Conservation (phyloP, 306 rosid species). For the Lathyrus tuberosus region DNA sequence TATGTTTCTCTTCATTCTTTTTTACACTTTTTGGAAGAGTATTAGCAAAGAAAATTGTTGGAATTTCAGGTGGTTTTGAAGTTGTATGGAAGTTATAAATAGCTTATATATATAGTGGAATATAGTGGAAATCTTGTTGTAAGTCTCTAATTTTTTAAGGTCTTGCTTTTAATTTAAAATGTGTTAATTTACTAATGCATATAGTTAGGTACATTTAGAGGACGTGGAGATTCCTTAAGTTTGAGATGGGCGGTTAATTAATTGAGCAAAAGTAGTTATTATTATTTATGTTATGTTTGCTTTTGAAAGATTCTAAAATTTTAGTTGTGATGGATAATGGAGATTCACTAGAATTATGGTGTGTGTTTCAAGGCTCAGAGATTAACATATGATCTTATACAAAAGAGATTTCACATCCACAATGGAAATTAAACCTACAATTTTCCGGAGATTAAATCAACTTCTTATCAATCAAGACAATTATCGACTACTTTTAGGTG, state of each 20-base stretch:
- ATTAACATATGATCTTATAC: too few relatives aligned
- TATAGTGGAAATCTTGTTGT: conserved; percentile 40
- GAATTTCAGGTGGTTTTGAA: conserved; percentile 40
- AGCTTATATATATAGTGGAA: conserved; percentile 43
- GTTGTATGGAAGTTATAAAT: conserved; percentile 47
- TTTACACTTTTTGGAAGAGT: conserved; percentile 1
- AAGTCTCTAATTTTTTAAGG: conserved; percentile 21
- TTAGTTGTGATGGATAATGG: too few relatives aligned
- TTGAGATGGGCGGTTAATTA: conserved; percentile 23
- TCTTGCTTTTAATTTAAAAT: conserved; percentile 13
- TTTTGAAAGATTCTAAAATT: background rate
- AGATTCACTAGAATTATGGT: too few relatives aligned
- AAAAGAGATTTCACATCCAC: too few relatives aligned
- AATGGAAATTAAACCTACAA: too few relatives aligned
- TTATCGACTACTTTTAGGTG: too few relatives aligned
- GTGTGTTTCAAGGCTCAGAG: too few relatives aligned
- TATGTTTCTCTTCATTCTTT: conserved; percentile 51
- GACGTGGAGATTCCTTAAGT: conserved; percentile 40
- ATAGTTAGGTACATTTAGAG: conserved; percentile 28
- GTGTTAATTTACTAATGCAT: conserved; percentile 5
- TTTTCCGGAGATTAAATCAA: too few relatives aligned
- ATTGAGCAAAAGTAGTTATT: conserved; percentile 34
- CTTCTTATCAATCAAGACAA: too few relatives aligned
- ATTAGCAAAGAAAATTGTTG: conserved; percentile 8
- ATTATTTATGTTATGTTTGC: conserved; percentile 1